Base-by-base conservation (phyloP, 306 rosid genomes). In the Erythrophleum fordii region DNA sequence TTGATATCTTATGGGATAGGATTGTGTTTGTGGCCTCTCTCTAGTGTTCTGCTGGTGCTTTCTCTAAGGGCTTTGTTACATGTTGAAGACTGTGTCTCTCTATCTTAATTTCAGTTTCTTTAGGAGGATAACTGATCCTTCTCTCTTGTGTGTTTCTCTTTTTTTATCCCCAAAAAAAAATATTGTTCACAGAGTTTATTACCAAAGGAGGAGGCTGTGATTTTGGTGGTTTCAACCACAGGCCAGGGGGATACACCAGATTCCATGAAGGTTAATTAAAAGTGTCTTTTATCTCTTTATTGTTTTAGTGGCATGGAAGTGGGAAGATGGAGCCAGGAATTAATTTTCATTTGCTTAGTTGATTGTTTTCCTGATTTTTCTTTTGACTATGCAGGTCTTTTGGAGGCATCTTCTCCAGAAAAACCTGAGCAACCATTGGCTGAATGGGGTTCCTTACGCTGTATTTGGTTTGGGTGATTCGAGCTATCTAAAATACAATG, bases 401-500 rank as follows among this genome's bases (percentile, higher is more conserved):
- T 95, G 99, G 99, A 93, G 82, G 77, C 87, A 72, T 84, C 90
- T 95, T 84, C 81, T 95, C 80, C 97, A 91, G 87, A 90, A 91
- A 81, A 91, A 77, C 82, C 87, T 95, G 69, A 81, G 75, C 82
- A 83, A 80, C 65, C 81, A 85, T 72, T 95, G 99, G 98, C 91
- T 95, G 69, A 80, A 82, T 53, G 95, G 93, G 58, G 82, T 93
- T 84, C 85, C 52, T 61, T 93, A 84, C 82, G 90, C 98, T 45
- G 95, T 95, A 72, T 95, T 95, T 31, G 99, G 97, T 39, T 86
- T 93, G 89, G 99, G 99, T 59, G 98, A 95, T 90, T 93, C 98
- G 55, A 79, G 97, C 77, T 95, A 95, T 80, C 99, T 88, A 82
- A 91, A 91, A 83, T 93, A 81, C 86, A 95, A 95, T 86, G 99